A percentile compares a stretch with the other conserved stretches of the same genome.
These are phyloP conservation scores for Tephrocybe sp. DNA, from an alignment of 768 basidiomycete species.

Conservation along the genomic window DNA sequence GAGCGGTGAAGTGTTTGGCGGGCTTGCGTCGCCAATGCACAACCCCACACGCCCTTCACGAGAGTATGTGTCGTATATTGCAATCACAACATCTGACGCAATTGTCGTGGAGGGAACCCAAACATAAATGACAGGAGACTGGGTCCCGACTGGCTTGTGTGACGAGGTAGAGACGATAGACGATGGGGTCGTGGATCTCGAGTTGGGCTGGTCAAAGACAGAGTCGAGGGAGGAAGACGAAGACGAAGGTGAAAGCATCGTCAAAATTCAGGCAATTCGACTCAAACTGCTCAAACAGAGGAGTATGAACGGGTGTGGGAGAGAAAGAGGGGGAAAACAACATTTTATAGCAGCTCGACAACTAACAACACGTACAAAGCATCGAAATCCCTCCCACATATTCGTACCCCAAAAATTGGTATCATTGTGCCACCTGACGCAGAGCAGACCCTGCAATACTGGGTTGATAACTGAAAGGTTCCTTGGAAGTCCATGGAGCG, in stretches of 20 bases:
- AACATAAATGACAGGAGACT: constrained; percentile 22
- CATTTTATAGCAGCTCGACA: constrained; percentile 28
- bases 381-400: constrained; percentile 9
- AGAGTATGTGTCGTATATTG: constrained; percentile 34
- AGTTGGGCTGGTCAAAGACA: constrained; percentile 30
- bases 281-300: not conserved
- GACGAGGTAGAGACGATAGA: constrained; percentile 12
- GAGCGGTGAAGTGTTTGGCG: not conserved
- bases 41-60: constrained; percentile 27
- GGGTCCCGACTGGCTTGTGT: constrained; percentile 18
- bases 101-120: constrained; percentile 21
- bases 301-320: not conserved
- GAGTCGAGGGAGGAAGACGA: constrained; percentile 34
- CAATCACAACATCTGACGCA: constrained; percentile 21
- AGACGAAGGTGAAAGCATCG: constrained; percentile 23
- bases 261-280: not conserved
- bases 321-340: constrained; percentile 10
- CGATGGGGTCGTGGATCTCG: constrained; percentile 36
- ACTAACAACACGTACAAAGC: constrained; percentile 26
- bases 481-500: not conserved
- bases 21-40: constrained; percentile 1
- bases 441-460: not conserved
- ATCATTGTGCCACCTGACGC: constrained; percentile 1
- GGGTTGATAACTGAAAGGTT: too few species aligned
- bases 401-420: constrained; percentile 9